Conservation (phyloP, 2,329 filamentous ascomycete species). For the Myriosclerotinia curreyana region DNA sequence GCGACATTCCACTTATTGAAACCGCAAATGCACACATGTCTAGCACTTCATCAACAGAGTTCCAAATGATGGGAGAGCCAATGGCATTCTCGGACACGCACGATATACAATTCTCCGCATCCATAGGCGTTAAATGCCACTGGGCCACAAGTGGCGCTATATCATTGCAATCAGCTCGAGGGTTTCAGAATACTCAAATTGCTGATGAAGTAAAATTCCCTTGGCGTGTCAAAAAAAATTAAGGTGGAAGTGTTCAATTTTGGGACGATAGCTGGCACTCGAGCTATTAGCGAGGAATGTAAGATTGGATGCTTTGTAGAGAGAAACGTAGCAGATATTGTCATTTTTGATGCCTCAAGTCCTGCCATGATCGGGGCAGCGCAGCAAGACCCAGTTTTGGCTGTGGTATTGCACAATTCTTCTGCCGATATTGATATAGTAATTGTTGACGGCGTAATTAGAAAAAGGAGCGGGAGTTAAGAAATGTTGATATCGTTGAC, state of each 20-base stretch:
- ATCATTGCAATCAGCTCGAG: conserved; percentile 39
- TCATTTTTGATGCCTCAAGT: conserved; percentile 46
- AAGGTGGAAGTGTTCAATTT: conserved; percentile 49
- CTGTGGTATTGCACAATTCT: conserved; percentile 44
- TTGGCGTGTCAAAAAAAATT: conserved; percentile 34
- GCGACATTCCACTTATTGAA: not conserved
- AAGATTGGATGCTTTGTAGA: conserved; percentile 47
- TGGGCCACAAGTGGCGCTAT: conserved; percentile 38
- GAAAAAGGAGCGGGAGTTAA: not conserved
- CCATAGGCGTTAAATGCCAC: conserved; percentile 42
- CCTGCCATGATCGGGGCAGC: conserved; percentile 44
- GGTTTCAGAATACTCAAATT: conserved; percentile 36
- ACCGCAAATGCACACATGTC: not conserved
- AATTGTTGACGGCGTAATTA: not conserved
- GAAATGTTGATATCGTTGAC: not conserved
- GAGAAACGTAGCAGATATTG: conserved; percentile 48
- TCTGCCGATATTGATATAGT: not conserved
- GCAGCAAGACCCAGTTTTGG: conserved; percentile 44
- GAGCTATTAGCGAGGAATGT: conserved; percentile 44
- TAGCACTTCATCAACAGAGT: not conserved
- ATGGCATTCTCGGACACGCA: not conserved
- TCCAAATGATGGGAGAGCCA: not conserved
- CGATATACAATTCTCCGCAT: not conserved
- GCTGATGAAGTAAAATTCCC: conserved; percentile 33
- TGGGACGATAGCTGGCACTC: conserved; percentile 47